Percentiles rank a stretch among this genome's conserved stretches.
Evolutionary conservation across 371 early-diverging fungal species (phyloP).

Genomic region (Mortierella sp.): DNA sequence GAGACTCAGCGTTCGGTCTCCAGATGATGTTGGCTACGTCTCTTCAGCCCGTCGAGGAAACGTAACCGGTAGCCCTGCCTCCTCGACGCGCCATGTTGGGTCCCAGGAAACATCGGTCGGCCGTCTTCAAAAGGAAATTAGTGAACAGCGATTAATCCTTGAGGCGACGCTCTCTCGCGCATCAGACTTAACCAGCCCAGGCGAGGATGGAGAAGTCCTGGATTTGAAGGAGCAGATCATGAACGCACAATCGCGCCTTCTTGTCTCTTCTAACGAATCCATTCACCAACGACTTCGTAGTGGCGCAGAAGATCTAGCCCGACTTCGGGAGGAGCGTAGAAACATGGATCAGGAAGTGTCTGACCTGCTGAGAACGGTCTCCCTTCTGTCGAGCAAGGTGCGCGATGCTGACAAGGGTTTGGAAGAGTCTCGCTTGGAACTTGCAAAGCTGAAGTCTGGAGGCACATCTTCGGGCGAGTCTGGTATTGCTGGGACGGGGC

Average conservation of each 20-base stretch:
- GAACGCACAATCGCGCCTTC: constrained; percentile 62
- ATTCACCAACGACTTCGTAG: constrained; percentile 61
- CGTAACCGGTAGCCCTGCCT: constrained; percentile 35
- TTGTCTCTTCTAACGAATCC: constrained; percentile 46
- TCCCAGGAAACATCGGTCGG: constrained; percentile 63
- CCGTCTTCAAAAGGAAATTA: constrained; percentile 71
- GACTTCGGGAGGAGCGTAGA: constrained; percentile 67
- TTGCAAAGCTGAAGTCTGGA: constrained; percentile 58
- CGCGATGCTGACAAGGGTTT: constrained; percentile 69
- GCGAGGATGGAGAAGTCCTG: constrained; percentile 60
- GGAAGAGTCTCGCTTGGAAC: constrained; percentile 65
- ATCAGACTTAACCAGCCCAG: constrained; percentile 12
- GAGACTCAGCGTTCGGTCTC: constrained; percentile 44
- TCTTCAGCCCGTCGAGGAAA: constrained; percentile 75
- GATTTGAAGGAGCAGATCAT: constrained; percentile 61
- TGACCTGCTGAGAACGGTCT: constrained; percentile 61
- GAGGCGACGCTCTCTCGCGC: constrained; percentile 48
- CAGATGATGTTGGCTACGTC: constrained; percentile 68
- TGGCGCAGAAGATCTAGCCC: constrained; percentile 63
- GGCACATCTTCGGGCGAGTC: constrained; percentile 22
- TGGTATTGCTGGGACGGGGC: constrained; percentile 71
- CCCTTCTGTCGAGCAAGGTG: constrained; percentile 61
- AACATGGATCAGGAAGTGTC: constrained; percentile 68
- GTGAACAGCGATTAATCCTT: constrained; percentile 63
- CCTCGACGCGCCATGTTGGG: constrained; percentile 25